Conservation (phyloP, 2,329 filamentous ascomycete species). For the Ascochyta koolunga region DNA sequence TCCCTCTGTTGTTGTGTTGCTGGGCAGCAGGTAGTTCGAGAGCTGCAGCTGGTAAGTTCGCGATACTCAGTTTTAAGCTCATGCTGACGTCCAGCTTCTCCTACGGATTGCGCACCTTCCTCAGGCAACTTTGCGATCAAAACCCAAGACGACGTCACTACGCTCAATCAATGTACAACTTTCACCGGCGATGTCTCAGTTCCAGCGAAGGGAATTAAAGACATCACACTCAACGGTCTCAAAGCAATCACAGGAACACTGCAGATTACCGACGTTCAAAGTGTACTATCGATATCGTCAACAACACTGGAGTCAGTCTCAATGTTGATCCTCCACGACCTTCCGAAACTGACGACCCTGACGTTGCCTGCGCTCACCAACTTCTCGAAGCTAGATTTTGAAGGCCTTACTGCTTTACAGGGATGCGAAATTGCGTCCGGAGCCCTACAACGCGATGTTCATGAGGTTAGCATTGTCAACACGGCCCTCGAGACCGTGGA, state of each 20-base stretch:
- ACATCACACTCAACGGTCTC: slow-evolving; percentile 25
- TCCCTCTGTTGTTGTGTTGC: slow-evolving; percentile 6
- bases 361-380: slow-evolving; percentile 23
- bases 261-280: slow-evolving; percentile 17
- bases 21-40: slow-evolving; percentile 2
- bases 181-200: slow-evolving; percentile 28
- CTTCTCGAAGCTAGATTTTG: slow-evolving; percentile 20
- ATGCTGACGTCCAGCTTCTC: slow-evolving; percentile 2
- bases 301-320: slow-evolving; percentile 16
- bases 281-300: slow-evolving; percentile 25
- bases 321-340: slow-evolving; percentile 22
- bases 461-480: slow-evolving; percentile 23
- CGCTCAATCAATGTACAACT: slow-evolving; percentile 19
- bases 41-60: slow-evolving; percentile 3
- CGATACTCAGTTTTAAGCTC: not conserved
- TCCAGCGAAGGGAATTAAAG: slow-evolving; percentile 20
- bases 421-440: slow-evolving; percentile 17
- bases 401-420: slow-evolving; percentile 17
- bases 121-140: slow-evolving; percentile 22
- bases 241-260: slow-evolving; percentile 20
- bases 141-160: slow-evolving; percentile 22
- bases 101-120: slow-evolving; percentile 22
- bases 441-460: slow-evolving; percentile 15
- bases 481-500: slow-evolving; percentile 25
- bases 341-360: slow-evolving; percentile 26